Evolutionary conservation across 352 stramenopile species (phyloP), one percentile per base, ranked within the genome.

Genomic region (Lagenidium giganteum): DNA sequence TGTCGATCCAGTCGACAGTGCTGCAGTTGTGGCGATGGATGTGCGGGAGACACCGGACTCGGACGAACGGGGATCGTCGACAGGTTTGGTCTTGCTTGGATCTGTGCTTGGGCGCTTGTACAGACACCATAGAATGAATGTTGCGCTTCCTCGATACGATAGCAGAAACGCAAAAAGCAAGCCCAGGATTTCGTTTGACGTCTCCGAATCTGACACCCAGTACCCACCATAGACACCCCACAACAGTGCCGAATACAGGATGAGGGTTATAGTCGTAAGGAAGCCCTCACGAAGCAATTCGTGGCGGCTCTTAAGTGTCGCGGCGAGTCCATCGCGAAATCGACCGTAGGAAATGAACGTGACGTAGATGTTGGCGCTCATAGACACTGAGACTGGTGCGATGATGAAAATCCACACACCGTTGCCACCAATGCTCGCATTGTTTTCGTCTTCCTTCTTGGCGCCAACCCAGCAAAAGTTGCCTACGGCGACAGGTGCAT

Each of bases 401-500:
- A 83, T 64, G 50, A 89, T 79, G 40, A 89, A 89, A 8, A 89
- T 54, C 72, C 73, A 83, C 17, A 87, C 73, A 17, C 71, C 62
- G 21, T 51, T 56, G 22, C 55, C 54, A 5, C 51, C 46, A 12
- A 67, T 55, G 20, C 42, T 61, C 17, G 62, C 47, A 18, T 51
- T 63, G 27, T 65, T 70, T 16, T 71, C 47, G 16, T 66, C 51
- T 14, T 73, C 61, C 11, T 51, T 55, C 32, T 64, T 57, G 8
- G 70, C 67, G 9, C 73, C 75, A 48, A 89, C 67, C 77, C 77
- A 89, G 41, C 77, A 89, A 40, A 89, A 87, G 38, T 72, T 63
- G 7, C 73, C 73, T 12, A 87, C 74, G 12, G 69, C 75, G 3
- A 85, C 63, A 4, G 70, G 67, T 27, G 67, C 67, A 5, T 70